Base-by-base conservation (phyloP, 495 filamentous ascomycete genomes). In the Parmelia sp. region DNA sequence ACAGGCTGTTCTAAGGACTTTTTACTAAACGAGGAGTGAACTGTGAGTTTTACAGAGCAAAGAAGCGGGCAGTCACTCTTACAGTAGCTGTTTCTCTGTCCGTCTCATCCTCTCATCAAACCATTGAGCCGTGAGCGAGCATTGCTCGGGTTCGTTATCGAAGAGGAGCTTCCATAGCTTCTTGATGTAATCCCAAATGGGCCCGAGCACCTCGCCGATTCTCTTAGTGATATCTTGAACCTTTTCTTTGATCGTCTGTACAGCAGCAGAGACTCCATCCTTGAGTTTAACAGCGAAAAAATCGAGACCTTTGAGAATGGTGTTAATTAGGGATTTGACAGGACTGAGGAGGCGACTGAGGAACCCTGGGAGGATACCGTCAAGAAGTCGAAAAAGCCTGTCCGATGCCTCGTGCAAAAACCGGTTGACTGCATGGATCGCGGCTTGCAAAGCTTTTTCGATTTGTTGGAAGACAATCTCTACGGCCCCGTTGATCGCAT, bases 91-190 rank as follows among this genome's bases (percentile, higher is more conserved):
- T 55, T 55, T 55, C 49, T 55, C 49, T 55, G 49, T 55, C 49
- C 49, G 49, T 55, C 49, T 55, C 39, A 51, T 64, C 36, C 57
- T 67, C 51, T 70, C 68, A 45, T 55, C 49, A 55, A 55, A 55
- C 49, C 49, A 55, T 55, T 55, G 49, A 55, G 49, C 49, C n/a
- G 57, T 59, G 27, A 59, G 57, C 57, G 27, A 39, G 57, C 57
- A 59, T 59, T 59, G 57, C 57, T 59, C 57, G 36, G 57, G 57
- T 59, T 59, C 57, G 57, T 23, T 39, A 12, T 33, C 57, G 36
- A 59, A 59, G 36, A 59, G 57, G 57, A 59, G 57, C 57, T 59
- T 59, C 57, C 57, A 59, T 59, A 59, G 57, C 57, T 59, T 59
- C 57, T 59, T 59, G 27, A 59, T n/a, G 57, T 33, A 59, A 37